Conservation (phyloP, 768 basidiomycete genomes). For the Polyporus arcularius region DNA sequence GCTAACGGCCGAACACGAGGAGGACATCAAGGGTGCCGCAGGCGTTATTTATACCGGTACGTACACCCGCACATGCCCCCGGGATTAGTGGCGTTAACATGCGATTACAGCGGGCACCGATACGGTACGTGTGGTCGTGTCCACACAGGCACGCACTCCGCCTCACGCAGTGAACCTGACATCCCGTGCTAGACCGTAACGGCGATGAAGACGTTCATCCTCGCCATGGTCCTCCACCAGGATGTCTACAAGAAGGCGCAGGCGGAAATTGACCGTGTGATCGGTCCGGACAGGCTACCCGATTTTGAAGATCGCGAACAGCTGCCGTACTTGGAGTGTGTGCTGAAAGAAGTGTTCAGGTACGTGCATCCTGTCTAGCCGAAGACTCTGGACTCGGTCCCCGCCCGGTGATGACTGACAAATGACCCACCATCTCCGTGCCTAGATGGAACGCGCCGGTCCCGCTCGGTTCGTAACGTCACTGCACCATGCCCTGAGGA, state of each 20-base stretch:
- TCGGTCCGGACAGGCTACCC: conserved; percentile 34
- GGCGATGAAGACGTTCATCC: conserved; percentile 39
- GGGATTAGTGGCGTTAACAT: background rate
- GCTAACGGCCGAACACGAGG: conserved; percentile 15
- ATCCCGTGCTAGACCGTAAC: conserved; percentile 38
- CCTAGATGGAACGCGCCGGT: conserved; percentile 20
- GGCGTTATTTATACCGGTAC: conserved; percentile 22
- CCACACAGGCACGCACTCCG: background rate
- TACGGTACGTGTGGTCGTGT: conserved; percentile 9
- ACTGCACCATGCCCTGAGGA: background rate
- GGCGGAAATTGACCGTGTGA: conserved; percentile 41
- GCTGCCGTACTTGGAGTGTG: conserved; percentile 25
- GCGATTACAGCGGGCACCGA: conserved; percentile 17
- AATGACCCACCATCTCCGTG: background rate
- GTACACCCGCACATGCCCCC: background rate
- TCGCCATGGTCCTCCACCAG: conserved; percentile 41
- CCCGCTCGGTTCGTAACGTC: conserved; percentile 11
- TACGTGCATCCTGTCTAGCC: conserved; percentile 2
- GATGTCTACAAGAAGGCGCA: conserved; percentile 42
- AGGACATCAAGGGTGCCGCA: conserved; percentile 17
- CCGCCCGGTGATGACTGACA: background rate
- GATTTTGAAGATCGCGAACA: conserved; percentile 22
- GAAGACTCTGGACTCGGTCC: background rate
- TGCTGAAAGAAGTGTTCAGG: conserved; percentile 24
- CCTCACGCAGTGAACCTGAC: background rate